Evolutionary conservation across 179 eudicot species (phyloP).

Genomic region (Beta corolliflora): DNA sequence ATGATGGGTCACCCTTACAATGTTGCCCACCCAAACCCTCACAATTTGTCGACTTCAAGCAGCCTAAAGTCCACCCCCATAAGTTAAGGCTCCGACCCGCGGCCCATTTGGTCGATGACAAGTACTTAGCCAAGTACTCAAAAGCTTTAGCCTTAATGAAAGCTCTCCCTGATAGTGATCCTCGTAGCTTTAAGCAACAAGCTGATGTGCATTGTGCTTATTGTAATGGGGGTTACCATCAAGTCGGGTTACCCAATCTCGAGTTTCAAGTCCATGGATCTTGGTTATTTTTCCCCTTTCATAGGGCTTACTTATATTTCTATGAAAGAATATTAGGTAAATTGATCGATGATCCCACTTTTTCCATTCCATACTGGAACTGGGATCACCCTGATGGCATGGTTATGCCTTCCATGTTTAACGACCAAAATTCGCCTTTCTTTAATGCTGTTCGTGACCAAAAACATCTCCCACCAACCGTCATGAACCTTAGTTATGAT

Average conservation of each 20-base stretch:
- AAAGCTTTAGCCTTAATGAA: constrained; percentile 69
- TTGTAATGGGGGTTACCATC: constrained; percentile 74
- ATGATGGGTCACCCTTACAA: constrained; percentile 35
- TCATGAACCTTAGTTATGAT: constrained; percentile 55
- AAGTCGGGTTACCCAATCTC: constrained; percentile 56
- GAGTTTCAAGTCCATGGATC: constrained; percentile 75
- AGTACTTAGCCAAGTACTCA: constrained; percentile 48
- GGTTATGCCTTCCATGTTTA: constrained; percentile 56
- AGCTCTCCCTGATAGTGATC: constrained; percentile 66
- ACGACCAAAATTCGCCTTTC: constrained; percentile 43
- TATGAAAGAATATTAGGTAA: constrained; percentile 64
- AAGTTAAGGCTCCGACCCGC: constrained; percentile 58
- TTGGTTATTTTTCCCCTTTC: constrained; percentile 87
- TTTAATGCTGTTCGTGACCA: constrained; percentile 47
- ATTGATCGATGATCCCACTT: constrained; percentile 61
- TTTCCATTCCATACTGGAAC: constrained; percentile 78
- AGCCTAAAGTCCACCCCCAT: constrained; percentile 31
- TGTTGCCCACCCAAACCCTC: constrained; percentile 67
- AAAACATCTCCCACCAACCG: constrained; percentile 48
- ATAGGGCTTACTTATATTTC: constrained; percentile 66
- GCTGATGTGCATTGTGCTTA: constrained; percentile 87
- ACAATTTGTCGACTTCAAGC: constrained; percentile 40
- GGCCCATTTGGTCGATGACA: constrained; percentile 55
- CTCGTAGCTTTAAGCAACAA: constrained; percentile 75
- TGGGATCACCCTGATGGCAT: constrained; percentile 76